Evolutionary conservation across 2,329 filamentous ascomycete genomes (phyloP), one percentile per base, ranked within the genome.

Genomic region (Penicillium glabrum): DNA sequence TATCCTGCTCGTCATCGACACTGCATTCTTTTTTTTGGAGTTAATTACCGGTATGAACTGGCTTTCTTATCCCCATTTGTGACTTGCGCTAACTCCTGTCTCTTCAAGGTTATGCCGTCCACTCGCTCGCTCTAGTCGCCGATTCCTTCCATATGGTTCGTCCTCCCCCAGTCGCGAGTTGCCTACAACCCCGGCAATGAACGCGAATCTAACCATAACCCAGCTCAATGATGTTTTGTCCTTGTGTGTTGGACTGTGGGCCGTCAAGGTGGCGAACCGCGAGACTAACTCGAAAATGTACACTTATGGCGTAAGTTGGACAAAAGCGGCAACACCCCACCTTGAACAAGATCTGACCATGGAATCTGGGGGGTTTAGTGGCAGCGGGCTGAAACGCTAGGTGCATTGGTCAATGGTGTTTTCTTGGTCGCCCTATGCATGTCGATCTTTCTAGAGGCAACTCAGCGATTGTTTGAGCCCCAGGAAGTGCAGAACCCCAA

Each of bases 191-290:
- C 2, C 10, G n/a, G 7, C 50, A 37, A n/a, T 21, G 19, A 41
- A 41, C 5, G 21, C 27, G 26, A 16, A 46, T 23, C 50, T 53
- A 26, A 53, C 19, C 10, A 52, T 13, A 14, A 6, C 16, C 27
- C 64, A 92, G 89, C 82, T 99, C 59, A 99, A 99, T 80, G 95
- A 99, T 84, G 95, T 99, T 67, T 88, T 99, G 59, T 98, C 95
- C 1, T 81, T 99, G 14, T 84, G 88, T 55, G 93, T 99, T 60
- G 95, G 95, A 62, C 77, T 98, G 41, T 99, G 95, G 93, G 95
- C 95, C 52, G 95, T 99, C 53, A 90, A 89, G 61, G 90, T 96
- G 50, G 91, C 93, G 26, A 90, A 90, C 72, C 87, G 90, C 69
- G 90, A 88, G 63, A 90, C 88, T 0, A 82, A 75, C 58, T 96